A percentile compares a stretch with the other conserved stretches of the same genome.
These are phyloP conservation scores for Polytrichum formosum DNA, from an alignment of 225 moss, liverwort and hornwort species.

Conservation along the genomic window DNA sequence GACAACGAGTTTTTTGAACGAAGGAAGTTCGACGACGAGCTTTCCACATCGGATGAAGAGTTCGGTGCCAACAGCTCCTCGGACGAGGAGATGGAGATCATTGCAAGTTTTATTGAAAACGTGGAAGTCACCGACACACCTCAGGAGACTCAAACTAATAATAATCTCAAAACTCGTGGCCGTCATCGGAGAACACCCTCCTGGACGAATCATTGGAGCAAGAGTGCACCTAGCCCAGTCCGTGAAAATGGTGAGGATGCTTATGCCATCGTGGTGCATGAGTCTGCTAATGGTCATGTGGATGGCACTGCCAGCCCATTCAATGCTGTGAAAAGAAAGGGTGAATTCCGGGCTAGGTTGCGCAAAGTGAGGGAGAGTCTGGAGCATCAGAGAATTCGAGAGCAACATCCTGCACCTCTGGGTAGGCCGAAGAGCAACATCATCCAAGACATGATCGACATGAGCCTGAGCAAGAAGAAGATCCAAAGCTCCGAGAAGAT, in stretches of 20 bases:
- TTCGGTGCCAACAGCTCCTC: background rate
- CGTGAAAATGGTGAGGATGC: background rate
- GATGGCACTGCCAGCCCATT: conserved; percentile 4
- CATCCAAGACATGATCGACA: conserved; percentile 17
- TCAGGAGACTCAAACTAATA: no score
- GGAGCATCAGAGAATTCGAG: conserved; percentile 9
- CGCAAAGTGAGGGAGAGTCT: conserved; percentile 4
- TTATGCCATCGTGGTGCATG: background rate
- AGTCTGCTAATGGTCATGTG: background rate
- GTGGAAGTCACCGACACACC: conserved; percentile 1
- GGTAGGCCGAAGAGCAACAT: conserved; percentile 10
- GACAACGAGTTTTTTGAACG: background rate
- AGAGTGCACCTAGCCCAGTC: conserved; percentile 6
- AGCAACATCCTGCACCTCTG: background rate
- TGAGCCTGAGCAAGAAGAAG: conserved; percentile 37
- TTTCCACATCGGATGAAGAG: background rate
- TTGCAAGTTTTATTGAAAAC: conserved; percentile 15
- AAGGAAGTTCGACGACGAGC: background rate
- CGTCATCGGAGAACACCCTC: background rate
- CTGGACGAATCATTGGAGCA: conserved; percentile 1
- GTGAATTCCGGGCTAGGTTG: conserved; percentile 6
- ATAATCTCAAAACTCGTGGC: background rate
- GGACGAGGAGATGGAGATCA: conserved; percentile 12
- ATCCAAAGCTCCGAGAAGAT: conserved; percentile 47
- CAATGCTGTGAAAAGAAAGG: conserved; percentile 3